Evolutionary conservation across 2,329 filamentous ascomycete species (phyloP).

Genomic region (Cladosporium sp.): DNA sequence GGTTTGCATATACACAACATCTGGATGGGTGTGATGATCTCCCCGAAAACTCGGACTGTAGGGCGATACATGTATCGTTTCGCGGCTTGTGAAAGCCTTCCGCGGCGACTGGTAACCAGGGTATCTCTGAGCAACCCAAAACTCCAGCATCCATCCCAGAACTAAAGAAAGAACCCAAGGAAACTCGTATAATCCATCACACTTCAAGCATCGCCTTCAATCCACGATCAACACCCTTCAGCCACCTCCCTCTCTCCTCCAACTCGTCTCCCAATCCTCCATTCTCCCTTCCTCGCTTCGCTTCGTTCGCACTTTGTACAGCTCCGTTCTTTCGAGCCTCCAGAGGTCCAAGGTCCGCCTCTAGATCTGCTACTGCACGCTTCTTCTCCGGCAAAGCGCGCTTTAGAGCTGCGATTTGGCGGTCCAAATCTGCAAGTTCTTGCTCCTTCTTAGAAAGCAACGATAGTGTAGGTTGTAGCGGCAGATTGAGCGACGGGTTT

Average conservation of each 20-base stretch:
- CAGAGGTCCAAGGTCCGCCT: conserved; percentile 66
- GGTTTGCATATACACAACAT: neutral
- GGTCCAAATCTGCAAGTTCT: conserved; percentile 44
- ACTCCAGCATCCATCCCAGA: neutral
- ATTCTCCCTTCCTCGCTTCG: conserved; percentile 65
- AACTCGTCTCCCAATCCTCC: conserved; percentile 69
- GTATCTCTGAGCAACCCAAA: conserved; percentile 5
- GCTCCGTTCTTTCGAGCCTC: conserved; percentile 67
- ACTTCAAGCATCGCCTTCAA: conserved; percentile 65
- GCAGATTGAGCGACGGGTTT: conserved; percentile 43
- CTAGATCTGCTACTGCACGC: conserved; percentile 66
- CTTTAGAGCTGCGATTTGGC: conserved; percentile 53
- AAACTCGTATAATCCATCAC: conserved; percentile 21
- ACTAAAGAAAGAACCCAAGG: neutral
- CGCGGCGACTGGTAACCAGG: neutral
- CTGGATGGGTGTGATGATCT: neutral
- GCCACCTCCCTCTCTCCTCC: conserved; percentile 75
- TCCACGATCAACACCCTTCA: conserved; percentile 65
- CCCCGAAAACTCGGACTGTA: neutral
- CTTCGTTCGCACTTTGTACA: conserved; percentile 64
- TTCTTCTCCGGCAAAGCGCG: conserved; percentile 64
- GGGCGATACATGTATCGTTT: no score
- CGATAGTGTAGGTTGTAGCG: conserved; percentile 45
- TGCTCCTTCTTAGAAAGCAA: conserved; percentile 43
- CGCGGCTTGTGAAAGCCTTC: neutral